Evolutionary conservation across 2,329 filamentous ascomycete species (phyloP), one percentile per base, ranked within the genome.

Genomic region (Alternaria triticina): DNA sequence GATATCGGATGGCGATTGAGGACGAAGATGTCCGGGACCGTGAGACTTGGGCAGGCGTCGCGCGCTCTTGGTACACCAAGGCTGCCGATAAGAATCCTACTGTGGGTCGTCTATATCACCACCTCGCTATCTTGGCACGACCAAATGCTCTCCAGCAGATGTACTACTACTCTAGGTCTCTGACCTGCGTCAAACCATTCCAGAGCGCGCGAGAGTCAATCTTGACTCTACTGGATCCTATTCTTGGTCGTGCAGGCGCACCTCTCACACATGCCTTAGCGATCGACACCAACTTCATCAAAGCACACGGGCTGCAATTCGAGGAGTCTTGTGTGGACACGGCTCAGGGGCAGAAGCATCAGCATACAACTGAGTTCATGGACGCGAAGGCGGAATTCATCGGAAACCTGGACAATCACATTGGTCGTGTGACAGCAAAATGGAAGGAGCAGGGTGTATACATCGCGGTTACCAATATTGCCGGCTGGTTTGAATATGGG

Each of bases 1-100:
- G 94, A 20, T 97, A 96, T 71, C 85, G 90, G 1, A 97, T 97
- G 94, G 93, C 94, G 0, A 94, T 97, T 47, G 94, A 97, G 76
- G 91, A 97, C 44, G 88, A 91, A 25, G 90, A 96, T 65, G 85
- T 91, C 20, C 81, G 86, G 3, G 91, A 95, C 59, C 84, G 91
- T 1, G 92, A 97, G 52, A 87, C 89, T 0, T 98, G 95, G 95
- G 92, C 91, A 0, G 86, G 86, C 0, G 92, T 97, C 0, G 91
- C 91, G 0, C 84, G 90, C 0, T 89, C 90, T 45, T 98, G 95
- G 96, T 97, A 74, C 20, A 89, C 87, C 3, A 91, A 91, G 69
- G 92, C 93, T 0, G 91, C 92, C 0, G 91, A 97, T 69, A 90
- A 89, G 27, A 88, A 88, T 0, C 93, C 94, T 0, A 86, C 86